Evolutionary conservation across 176 grass and related monocot genomes (phyloP), one percentile per base, ranked within the genome.

Genomic region (Juncus effusus): DNA sequence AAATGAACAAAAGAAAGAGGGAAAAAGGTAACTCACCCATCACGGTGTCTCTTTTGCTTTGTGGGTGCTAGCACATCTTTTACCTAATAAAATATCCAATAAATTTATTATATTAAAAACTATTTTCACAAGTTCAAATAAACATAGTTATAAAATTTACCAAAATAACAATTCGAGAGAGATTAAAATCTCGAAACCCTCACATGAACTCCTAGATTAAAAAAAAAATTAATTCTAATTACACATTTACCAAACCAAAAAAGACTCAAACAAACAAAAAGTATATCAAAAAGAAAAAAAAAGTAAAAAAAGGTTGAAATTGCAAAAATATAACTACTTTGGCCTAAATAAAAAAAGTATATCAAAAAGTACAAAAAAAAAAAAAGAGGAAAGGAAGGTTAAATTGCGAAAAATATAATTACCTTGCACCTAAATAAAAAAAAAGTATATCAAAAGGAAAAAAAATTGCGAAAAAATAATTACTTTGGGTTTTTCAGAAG

Each of bases 11-110:
- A 16, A n/a, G 19, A 51, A 11, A 66, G 9, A 14, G n/a, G 2
- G 15, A 74, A 58, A 78, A 12, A 61, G 36, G 42, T 45, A 60
- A 13, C 78, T 28, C 88, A 96, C 88, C 94, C 94, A 73, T 85
- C 89, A 61, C 94, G 89, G 56, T 89, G 72, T 64, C 94, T 99
- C 73, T 93, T 99, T n/a, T 74, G 78, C 39, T 76, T 89, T 42
- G 54, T 16, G 5, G 71, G 64, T 44, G 47, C 45, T 55, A 84
- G 88, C 61, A 84, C 54, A 85, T 99, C 89, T 40, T 82, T 82
- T 73, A 83, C 54, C 93, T 91, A 76, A 58, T 62, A 1, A 28
- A 28, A 47, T 53, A 66, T 38, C 44, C 59, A 36, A 37, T 74
- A 62, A 50, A 74, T 58, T 70, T 40, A 3, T 36, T 59, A 80